A percentile compares a stretch with the other conserved stretches of the same genome.
These are phyloP conservation scores for Acacia pycnantha DNA, from an alignment of 331 rosid genomes.

Conservation along the genomic window DNA sequence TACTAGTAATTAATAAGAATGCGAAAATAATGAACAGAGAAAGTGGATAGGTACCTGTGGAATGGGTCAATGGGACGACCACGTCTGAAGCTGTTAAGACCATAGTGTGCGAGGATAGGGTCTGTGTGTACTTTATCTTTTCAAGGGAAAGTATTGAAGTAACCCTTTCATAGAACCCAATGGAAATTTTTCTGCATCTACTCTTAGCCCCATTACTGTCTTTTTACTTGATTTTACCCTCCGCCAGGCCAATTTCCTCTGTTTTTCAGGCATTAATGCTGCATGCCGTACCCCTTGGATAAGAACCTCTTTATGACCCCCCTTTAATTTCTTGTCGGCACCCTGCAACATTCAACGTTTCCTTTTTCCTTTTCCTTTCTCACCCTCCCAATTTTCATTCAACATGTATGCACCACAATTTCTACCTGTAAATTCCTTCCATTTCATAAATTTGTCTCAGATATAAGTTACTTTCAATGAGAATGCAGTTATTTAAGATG, in stretches of 20 bases:
- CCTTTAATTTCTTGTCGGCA: slow-evolving; percentile 40
- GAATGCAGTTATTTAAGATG: background rate
- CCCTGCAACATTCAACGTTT: slow-evolving; percentile 39
- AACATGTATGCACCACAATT: slow-evolving; percentile 17
- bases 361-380: slow-evolving; percentile 31
- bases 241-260: slow-evolving; percentile 35
- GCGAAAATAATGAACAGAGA: slow-evolving; percentile 47
- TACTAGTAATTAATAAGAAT: slow-evolving; percentile 21
- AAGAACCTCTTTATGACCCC: slow-evolving; percentile 51
- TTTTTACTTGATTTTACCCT: slow-evolving; percentile 47
- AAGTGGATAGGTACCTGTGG: slow-evolving; percentile 51
- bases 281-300: slow-evolving; percentile 60
- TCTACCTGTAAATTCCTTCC: too few species aligned
- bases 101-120: slow-evolving; percentile 42
- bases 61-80: slow-evolving; percentile 31
- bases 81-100: slow-evolving; percentile 37
- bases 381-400: slow-evolving; percentile 16
- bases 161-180: slow-evolving; percentile 43
- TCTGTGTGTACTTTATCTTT: slow-evolving; percentile 46
- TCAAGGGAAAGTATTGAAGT: slow-evolving; percentile 34
- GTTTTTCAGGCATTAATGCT: slow-evolving; percentile 37
- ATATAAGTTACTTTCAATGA: background rate
- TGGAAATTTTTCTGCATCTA: slow-evolving; percentile 42
- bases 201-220: slow-evolving; percentile 38
- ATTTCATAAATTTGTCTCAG: background rate